Conservation (phyloP, 2,329 filamentous ascomycete species). For the Monosporascus sp. region DNA sequence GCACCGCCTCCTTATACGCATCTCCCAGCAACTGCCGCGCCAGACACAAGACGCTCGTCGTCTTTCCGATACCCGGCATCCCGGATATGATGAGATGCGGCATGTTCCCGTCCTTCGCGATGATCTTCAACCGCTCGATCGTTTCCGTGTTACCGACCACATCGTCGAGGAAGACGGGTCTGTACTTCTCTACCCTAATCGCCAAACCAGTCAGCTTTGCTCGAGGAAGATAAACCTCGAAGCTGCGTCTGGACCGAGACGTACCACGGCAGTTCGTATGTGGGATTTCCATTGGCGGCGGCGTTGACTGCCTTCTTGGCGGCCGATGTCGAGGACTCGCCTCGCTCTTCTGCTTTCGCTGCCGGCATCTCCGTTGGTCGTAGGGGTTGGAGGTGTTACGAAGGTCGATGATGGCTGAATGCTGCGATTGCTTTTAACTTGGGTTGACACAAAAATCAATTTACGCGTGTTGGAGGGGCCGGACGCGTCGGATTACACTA, state of each 20-base stretch:
- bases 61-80: constrained; percentile 98
- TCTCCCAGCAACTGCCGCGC: constrained; percentile 88
- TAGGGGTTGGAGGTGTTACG: background rate
- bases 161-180: constrained; percentile 90
- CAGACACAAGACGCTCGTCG: constrained; percentile 88
- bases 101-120: constrained; percentile 98
- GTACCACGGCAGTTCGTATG: constrained; percentile 78
- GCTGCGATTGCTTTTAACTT: background rate
- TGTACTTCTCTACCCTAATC: constrained; percentile 93
- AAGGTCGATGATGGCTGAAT: background rate
- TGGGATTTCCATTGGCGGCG: constrained; percentile 44
- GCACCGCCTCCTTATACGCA: constrained; percentile 92
- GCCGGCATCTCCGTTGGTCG: constrained; percentile 37
- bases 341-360: constrained; percentile 44
- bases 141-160: constrained; percentile 98
- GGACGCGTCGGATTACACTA: constrained; percentile 17
- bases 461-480: constrained; percentile 21
- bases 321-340: constrained; percentile 57
- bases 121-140: constrained; percentile 94
- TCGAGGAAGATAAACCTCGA: background rate
- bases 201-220: too few species aligned
- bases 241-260: constrained; percentile 7
- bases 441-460: constrained; percentile 16
- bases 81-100: constrained; percentile 99
- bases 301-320: constrained; percentile 51